Percentiles rank a stretch among this genome's conserved stretches.
These are phyloP conservation scores for Tylopilus sp. DNA, from an alignment of 1,284 basidiomycete genomes.

Conservation along the genomic window DNA sequence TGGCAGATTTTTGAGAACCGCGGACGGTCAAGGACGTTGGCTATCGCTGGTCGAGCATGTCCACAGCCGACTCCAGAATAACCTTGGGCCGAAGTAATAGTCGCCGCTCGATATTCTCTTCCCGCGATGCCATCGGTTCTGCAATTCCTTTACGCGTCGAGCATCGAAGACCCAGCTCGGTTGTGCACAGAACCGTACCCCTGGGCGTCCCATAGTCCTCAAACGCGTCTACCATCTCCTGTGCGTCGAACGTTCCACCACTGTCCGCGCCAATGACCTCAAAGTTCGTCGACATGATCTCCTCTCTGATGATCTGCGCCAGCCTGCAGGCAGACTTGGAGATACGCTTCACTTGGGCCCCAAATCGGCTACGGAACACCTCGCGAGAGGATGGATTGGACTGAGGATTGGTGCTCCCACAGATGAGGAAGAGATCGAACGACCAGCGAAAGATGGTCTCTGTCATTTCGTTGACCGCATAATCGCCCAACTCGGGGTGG, in stretches of 20 bases:
- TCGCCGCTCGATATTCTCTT: conserved; percentile 52
- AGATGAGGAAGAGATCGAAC: conserved; percentile 59
- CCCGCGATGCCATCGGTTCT: conserved; percentile 32
- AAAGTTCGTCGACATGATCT: conserved; percentile 69
- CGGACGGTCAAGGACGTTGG: too few relatives aligned
- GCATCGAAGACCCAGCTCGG: conserved; percentile 65
- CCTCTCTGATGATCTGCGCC: conserved; percentile 58
- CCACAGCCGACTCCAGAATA: conserved; percentile 64
- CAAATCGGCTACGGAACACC: conserved; percentile 48
- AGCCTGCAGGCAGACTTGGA: conserved; percentile 57
- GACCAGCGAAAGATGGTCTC: conserved; percentile 70
- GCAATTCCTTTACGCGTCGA: conserved; percentile 45
- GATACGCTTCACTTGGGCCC: conserved; percentile 58
- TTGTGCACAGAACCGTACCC: conserved; percentile 58
- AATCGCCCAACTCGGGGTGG: conserved; percentile 62
- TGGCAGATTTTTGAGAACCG: not conserved
- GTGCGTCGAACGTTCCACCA: conserved; percentile 46
- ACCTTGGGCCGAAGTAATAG: conserved; percentile 66
- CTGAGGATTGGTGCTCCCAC: conserved; percentile 49
- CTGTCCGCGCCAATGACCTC: conserved; percentile 59
- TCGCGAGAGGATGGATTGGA: conserved; percentile 37
- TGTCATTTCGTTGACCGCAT: conserved; percentile 60
- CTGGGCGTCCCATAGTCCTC: conserved; percentile 52
- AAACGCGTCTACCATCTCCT: conserved; percentile 64
- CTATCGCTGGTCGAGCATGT: conserved; percentile 46